Evolutionary conservation across 2,329 filamentous ascomycete genomes (phyloP).

Genomic region (Pyrenophora seminiperda): DNA sequence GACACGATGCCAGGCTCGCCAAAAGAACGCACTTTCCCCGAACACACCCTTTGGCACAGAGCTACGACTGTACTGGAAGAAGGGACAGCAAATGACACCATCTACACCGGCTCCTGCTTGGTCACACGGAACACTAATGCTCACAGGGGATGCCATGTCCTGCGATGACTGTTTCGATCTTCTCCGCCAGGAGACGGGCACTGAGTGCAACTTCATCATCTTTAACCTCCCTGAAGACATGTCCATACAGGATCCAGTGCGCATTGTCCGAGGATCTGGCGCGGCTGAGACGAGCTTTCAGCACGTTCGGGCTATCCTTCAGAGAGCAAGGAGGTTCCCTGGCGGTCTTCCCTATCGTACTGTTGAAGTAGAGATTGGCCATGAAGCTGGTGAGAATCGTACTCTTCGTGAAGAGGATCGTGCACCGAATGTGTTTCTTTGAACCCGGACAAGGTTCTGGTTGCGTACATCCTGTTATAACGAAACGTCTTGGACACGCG

Average conservation of each 20-base stretch:
- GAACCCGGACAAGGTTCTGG: too few relatives aligned
- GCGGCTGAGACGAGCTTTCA: constrained; percentile 7
- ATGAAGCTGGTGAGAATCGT: background rate
- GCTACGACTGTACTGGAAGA: constrained; percentile 13
- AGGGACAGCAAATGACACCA: background rate
- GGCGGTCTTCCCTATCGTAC: constrained; percentile 11
- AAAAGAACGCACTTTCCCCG: background rate
- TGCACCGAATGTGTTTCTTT: too few relatives aligned
- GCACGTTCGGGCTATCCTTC: constrained; percentile 10
- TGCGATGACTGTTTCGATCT: constrained; percentile 16
- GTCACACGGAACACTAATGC: constrained; percentile 2
- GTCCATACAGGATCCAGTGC: constrained; percentile 7
- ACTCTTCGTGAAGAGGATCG: too few relatives aligned
- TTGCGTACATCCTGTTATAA: too few relatives aligned
- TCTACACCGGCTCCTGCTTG: background rate
- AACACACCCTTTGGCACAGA: constrained; percentile 2
- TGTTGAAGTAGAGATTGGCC: constrained; percentile 15
- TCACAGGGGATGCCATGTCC: background rate
- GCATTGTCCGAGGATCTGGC: constrained; percentile 9
- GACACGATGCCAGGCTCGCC: background rate
- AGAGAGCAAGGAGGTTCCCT: constrained; percentile 10
- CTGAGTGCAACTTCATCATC: constrained; percentile 15
- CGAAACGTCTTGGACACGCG: too few relatives aligned
- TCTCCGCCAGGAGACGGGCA: constrained; percentile 6
- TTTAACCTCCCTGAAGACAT: constrained; percentile 24